Base-by-base conservation (phyloP, 768 basidiomycete species). In the Boletus eberwhitei region DNA sequence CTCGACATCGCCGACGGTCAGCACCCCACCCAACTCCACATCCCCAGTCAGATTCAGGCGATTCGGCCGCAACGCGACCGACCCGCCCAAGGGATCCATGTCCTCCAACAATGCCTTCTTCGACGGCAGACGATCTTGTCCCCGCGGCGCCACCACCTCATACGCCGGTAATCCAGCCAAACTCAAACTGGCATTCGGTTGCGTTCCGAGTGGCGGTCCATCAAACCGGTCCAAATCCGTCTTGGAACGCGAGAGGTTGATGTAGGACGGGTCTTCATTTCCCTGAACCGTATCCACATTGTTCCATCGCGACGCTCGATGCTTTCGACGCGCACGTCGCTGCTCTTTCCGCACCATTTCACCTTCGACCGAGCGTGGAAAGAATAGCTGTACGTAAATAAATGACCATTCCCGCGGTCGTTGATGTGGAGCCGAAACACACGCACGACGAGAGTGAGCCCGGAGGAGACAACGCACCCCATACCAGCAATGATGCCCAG, bases 301-400 rank as follows among this genome's bases (percentile, higher is more conserved):
- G 42, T 34, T 22, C 50, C 36, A 52, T 14, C n/a, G 47, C 17
- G 22, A 46, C 1, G 53, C 12, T 1, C 52, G 52, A 19, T 54
- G 36, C 22, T 24, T 52, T n/a, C 50, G 55, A 9, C 40, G 52
- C 13, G 48, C 22, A 19, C 72, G 77, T 1, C 70, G 68, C 13
- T 77, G 77, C 45, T 86, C 83, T 24, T 72, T 76, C 5, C 73
- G 70, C 4, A 78, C 74, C 22, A 87, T 84, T 69, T 88, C 87
- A 19, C 78, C 73, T 68, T 87, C 79, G 41, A 86, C 78, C 6
- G 86, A 87, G 38, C 90, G 86, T 49, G 90, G 90, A 74, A 91
- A 92, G 77, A 92, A 92, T 35, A 91, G 87, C 88, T 90, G 17
- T 57, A 31, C 7, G 12, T 19, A 24, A 35, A 41, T n/a, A 34